Base-by-base conservation (phyloP, 2,329 filamentous ascomycete species). In the Knoxdaviesia proteae region DNA sequence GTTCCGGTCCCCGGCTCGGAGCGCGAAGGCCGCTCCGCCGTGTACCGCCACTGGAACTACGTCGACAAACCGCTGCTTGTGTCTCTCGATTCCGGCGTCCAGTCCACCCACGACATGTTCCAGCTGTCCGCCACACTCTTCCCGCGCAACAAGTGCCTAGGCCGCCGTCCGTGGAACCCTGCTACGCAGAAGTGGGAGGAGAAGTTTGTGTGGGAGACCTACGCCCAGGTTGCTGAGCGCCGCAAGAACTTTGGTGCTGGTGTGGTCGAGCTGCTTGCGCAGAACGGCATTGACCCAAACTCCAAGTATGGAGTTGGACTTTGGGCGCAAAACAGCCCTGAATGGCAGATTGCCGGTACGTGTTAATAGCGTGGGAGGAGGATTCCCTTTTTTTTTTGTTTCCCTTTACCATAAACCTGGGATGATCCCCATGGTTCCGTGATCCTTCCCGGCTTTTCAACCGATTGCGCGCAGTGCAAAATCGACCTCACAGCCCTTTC, bases 221-320 rank as follows among this genome's bases (percentile, higher is more conserved):
- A 93, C 54, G 69, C 67, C 52, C 75, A 90, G 47, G 71, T 88
- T n/a, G 77, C 80, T 46, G 69, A 74, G 61, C 74, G 87, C 55
- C 76, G 83, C 54, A 80, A 79, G 55, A 83, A 90, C 57, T 72
- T 94, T 50, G 90, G 90, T 48, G 80, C 79, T 36, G 90, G 88
- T 45, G 60, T 96, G 40, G 77, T 87, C 36, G 80, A 90, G 59
- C 62, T 96, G 50, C 83, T 93, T 59, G 71, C 79, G 55, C 68
- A 74, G 52, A 65, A 74, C 47, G 82, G 83, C 42, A 67, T 88
- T 8, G 71, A 67, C 47, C 47, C 54, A n/a, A 48, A 50, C 32
- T 61, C 68, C 34, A 76, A 79, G 54, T 80, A 80, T 54, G 81
- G 80, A 42, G 67, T 90, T 48, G 84, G 83, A n/a, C 58, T 92